Evolutionary conservation across 1,284 basidiomycete species (phyloP), one percentile per base, ranked within the genome.

Genomic region (Porogramme epimiltina): DNA sequence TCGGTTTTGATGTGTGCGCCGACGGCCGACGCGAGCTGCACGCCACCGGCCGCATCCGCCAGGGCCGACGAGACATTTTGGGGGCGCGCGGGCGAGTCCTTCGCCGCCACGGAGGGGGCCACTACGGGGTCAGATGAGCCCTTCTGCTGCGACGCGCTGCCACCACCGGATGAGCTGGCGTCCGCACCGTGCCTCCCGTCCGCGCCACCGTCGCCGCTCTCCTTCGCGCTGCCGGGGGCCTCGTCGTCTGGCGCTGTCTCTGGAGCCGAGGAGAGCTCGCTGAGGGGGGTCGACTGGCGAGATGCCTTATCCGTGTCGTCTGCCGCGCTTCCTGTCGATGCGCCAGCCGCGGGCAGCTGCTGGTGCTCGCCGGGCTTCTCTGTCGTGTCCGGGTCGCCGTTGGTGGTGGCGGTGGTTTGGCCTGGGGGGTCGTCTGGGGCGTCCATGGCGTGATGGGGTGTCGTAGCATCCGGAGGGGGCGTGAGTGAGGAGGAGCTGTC

Each of bases 181-280:
- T 48, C 37, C 10, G 22, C 28, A 39, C 16, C 46, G 19, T 52
- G 55, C 45, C 60, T 61, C 40, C 58, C 48, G 26, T 54, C 63
- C 47, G 41, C 42, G 19, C 46, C 51, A 16, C 68, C 67, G 51
- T 63, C 60, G 47, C 69, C 64, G 24, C 58, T 37, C 47, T 68
- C 64, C 48, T 26, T 22, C 20, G 57, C 47, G 28, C 65, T 62
- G 43, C 80, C 76, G 34, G 44, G 50, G n/a, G 60, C 55, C 25
- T 61, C 61, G 62, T 58, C 56, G 57, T 59, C 57, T 44, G 57
- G 57, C n/a, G 54, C 57, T 36, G 57, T 56, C 48, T 82, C 82
- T 42, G 80, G 78, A 0, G 81, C 76, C 6, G 83, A 81, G 4
- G 85, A 85, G 28, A 87, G 79, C 56, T 87, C 85, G 58, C 83